A percentile compares a stretch with the other conserved stretches of the same genome.
Conservation (phyloP, 176 grass and related monocot species). For the Urochloa ruziziensis region DNA sequence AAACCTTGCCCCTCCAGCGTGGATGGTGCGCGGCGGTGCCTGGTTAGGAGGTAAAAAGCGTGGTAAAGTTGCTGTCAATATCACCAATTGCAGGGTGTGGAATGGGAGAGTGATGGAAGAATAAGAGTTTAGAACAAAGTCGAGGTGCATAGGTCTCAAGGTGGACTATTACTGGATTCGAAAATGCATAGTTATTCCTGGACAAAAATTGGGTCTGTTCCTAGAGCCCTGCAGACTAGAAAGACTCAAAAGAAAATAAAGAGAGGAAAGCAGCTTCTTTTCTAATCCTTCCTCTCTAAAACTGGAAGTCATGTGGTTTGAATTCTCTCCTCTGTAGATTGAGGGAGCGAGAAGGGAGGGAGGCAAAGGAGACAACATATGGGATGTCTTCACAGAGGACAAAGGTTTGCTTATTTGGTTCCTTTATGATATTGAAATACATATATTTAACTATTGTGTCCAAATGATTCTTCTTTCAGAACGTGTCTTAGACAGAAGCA, state of each 20-base stretch:
- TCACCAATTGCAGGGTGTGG: not conserved
- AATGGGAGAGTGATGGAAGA: not conserved
- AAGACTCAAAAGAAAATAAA: not conserved
- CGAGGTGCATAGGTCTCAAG: not conserved
- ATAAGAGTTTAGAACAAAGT: not conserved
- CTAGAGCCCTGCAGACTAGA: not conserved
- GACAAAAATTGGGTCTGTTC: not conserved
- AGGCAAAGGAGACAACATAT: slow-evolving; percentile 89
- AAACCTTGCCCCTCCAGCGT: not conserved
- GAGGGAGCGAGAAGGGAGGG: slow-evolving; percentile 87
- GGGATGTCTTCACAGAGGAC: slow-evolving; percentile 88
- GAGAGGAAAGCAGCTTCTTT: not conserved
- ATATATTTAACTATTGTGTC: not conserved
- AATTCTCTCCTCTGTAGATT: slow-evolving; percentile 44
- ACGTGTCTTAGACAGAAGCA: slow-evolving; percentile 65
- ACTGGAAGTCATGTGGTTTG: not conserved
- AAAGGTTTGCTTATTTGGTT: slow-evolving; percentile 48
- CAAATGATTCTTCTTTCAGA: slow-evolving; percentile 55
- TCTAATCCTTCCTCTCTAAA: not conserved
- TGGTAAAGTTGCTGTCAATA: not conserved
- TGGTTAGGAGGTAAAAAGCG: not conserved
- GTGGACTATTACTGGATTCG: not conserved
- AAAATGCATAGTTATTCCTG: not conserved
- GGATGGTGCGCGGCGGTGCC: not conserved
- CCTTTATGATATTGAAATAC: not conserved